Evolutionary conservation across 2,329 filamentous ascomycete genomes (phyloP), one percentile per base, ranked within the genome.

Genomic region (Passalora sequoiae): DNA sequence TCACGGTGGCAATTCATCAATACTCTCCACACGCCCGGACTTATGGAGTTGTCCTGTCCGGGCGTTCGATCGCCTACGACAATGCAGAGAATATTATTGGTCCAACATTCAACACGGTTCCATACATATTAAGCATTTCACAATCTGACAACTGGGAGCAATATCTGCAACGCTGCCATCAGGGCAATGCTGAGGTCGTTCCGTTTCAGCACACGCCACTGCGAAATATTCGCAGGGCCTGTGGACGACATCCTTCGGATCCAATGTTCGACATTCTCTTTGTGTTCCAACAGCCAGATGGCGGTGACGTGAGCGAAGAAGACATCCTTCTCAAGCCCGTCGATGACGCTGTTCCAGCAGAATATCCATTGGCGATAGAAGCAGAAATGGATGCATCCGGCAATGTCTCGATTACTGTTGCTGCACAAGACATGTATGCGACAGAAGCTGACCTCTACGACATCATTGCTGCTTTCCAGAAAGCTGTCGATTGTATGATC

Each of bases 101-200:
- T 0, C 89, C 91, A 0, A 68, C 96, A 15, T 94, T 96, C 73
- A 96, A 96, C 60, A 95, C 89, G 0, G 69, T 96, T 1, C 88
- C 89, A 0, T 88, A 84, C 60, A 73, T 77, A 42, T 65, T 80
- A 24, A 59, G 67, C 4, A 52, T 75, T 10, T 48, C 65, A 5
- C 50, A 62, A 0, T 58, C 64, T 0, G 68, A 74, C 4, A 78
- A 72, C 0, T 88, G 84, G 79, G 60, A 66, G 1, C 71, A 76
- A 0, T 63, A 88, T 1, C 69, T 88, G 16, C 70, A 67, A 12
- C 67, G 70, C 38, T 86, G 84, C 48, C 87, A 95, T 55, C 66
- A 78, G 0, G 88, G 84, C 60, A 87, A 86, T 59, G 75, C 80
- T 1, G 69, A 75, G 0, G 74, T 78, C 8, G 69, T 92, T 15